Evolutionary conservation across 768 basidiomycete genomes (phyloP).

Genomic region (Boletales sp.): DNA sequence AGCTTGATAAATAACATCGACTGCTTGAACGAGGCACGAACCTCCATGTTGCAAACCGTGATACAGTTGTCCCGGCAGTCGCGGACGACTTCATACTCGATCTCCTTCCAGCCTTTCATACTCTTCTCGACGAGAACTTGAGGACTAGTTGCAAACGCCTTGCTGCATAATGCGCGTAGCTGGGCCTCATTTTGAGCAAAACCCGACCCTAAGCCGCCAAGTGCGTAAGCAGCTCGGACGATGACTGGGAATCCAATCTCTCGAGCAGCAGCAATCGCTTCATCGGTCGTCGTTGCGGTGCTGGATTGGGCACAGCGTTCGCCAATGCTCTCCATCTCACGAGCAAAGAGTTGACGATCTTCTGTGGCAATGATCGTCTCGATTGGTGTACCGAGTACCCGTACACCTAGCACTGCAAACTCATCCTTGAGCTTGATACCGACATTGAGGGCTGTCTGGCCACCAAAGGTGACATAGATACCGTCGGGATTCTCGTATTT

Average conservation of each 20-base stretch:
- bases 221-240: slow-evolving; percentile 93
- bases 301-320: slow-evolving; percentile 91
- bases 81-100: slow-evolving; percentile 98
- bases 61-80: slow-evolving; percentile 99
- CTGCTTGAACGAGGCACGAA: slow-evolving; percentile 34
- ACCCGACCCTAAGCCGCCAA: slow-evolving; percentile 93
- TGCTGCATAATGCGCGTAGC: slow-evolving; percentile 81
- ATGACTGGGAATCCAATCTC: slow-evolving; percentile 94
- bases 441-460: slow-evolving; percentile 95
- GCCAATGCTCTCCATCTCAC: slow-evolving; percentile 92
- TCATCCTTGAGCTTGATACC: slow-evolving; percentile 98
- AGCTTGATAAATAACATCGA: neutral
- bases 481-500: slow-evolving; percentile 98
- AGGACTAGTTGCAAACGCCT: slow-evolving; percentile 96
- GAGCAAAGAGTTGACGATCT: slow-evolving; percentile 91
- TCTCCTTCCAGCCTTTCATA: slow-evolving; percentile 99
- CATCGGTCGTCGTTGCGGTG: slow-evolving; percentile 82
- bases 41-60: slow-evolving; percentile 99
- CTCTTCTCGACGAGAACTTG: slow-evolving; percentile 99
- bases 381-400: slow-evolving; percentile 95
- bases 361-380: slow-evolving; percentile 97
- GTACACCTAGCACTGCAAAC: slow-evolving; percentile 83
- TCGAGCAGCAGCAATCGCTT: slow-evolving; percentile 78
- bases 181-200: slow-evolving; percentile 96
- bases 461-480: slow-evolving; percentile 98